Conservation (phyloP, 495 filamentous ascomycete species). For the Platismatia glauca region DNA sequence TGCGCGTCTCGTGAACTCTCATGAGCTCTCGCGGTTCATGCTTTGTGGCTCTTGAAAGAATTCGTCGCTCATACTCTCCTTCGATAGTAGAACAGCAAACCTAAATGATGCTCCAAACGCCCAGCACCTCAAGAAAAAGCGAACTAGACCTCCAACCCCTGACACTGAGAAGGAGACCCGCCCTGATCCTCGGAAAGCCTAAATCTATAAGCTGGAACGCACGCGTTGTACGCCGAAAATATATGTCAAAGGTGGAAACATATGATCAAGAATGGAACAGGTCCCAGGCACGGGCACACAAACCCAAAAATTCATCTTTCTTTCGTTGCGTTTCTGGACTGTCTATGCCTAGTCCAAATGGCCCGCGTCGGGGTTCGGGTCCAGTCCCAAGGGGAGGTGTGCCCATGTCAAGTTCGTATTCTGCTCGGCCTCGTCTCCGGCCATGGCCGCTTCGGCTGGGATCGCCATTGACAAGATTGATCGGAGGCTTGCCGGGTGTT, state of each 20-base stretch:
- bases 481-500: constrained; percentile 26
- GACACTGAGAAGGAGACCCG: background rate
- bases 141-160: background rate
- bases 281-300: constrained; percentile 92
- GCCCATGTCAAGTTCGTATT: constrained; percentile 83
- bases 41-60: background rate
- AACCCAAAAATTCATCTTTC: constrained; percentile 83
- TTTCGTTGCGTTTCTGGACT: constrained; percentile 73
- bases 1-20: background rate
- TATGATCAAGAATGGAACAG: constrained; percentile 77
- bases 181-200: background rate
- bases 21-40: background rate
- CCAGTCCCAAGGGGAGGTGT: constrained; percentile 61
- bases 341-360: constrained; percentile 68
- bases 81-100: background rate
- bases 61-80: background rate
- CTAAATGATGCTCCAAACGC: background rate
- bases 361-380: constrained; percentile 51
- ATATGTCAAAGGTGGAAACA: constrained; percentile 2
- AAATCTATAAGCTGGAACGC: background rate
- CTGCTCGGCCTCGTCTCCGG: constrained; percentile 67
- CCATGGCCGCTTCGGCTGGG: constrained; percentile 36
- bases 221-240: background rate
- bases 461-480: constrained; percentile 27
- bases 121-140: background rate